phyloP scores from a whole-genome alignment of 805 yeast genomes.

The Kockiozyma suomiensis region DNA sequence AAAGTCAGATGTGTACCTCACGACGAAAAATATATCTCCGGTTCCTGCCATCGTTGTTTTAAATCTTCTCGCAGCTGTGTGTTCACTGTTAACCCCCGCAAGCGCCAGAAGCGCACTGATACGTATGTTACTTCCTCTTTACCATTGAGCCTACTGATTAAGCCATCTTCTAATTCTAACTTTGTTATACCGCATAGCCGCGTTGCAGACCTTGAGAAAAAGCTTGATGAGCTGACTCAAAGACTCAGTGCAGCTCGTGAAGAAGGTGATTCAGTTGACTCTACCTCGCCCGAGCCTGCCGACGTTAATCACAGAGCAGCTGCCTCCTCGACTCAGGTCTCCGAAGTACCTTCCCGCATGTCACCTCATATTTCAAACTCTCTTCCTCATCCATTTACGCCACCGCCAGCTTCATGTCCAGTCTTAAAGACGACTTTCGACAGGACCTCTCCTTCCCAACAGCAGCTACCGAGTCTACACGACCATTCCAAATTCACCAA shows the following conservation, averaged over 20 bases:
- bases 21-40: conserved; percentile 56
- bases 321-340: neutral
- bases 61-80: conserved; percentile 67
- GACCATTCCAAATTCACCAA: neutral
- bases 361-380: neutral
- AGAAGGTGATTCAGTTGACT: neutral
- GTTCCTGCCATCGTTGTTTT: conserved; percentile 74
- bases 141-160: neutral
- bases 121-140: conserved; percentile 29
- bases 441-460: neutral
- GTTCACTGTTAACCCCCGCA: conserved; percentile 62
- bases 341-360: neutral
- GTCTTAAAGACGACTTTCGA: neutral
- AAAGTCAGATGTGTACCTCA: conserved; percentile 85
- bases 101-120: conserved; percentile 50
- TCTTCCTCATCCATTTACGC: neutral
- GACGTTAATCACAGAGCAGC: neutral
- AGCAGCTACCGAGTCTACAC: neutral
- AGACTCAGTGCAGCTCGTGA: conserved; percentile 7
- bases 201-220: conserved; percentile 43
- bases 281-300: neutral
- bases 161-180: neutral
- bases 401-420: neutral
- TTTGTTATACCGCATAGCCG: conserved; percentile 26
- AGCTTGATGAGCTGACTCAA: conserved; percentile 34